phyloP scores from a whole-genome alignment of 192 early-diverging fungal species.

The Entomortierella chlamydospora region DNA sequence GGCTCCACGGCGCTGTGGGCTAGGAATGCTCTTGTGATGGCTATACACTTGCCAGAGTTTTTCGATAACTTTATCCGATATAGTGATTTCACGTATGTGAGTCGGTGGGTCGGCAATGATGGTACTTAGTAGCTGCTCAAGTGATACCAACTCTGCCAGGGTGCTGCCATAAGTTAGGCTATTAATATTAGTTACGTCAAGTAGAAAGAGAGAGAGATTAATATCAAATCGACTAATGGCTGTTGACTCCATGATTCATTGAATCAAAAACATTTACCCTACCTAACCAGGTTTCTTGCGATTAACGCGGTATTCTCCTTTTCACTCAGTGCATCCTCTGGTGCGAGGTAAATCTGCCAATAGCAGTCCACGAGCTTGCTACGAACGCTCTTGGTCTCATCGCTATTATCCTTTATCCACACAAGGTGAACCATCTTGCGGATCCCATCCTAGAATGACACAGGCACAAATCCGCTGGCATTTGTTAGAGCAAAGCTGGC shows the following conservation, averaged over 20 bases:
- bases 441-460: slow-evolving; percentile 76
- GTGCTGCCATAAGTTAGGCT: slow-evolving; percentile 88
- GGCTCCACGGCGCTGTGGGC: slow-evolving; percentile 84
- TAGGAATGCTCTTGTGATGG: slow-evolving; percentile 71
- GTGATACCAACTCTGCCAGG: slow-evolving; percentile 92
- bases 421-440: slow-evolving; percentile 96
- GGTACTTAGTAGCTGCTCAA: slow-evolving; percentile 90
- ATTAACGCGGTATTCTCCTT: slow-evolving; percentile 73
- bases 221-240: neutral
- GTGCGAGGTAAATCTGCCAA: slow-evolving; percentile 80
- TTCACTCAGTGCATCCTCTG: slow-evolving; percentile 60
- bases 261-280: neutral
- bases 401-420: slow-evolving; percentile 79
- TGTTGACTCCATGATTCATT: too few relatives aligned
- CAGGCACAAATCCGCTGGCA: too few relatives aligned
- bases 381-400: slow-evolving; percentile 80
- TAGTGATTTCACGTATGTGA: slow-evolving; percentile 52
- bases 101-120: slow-evolving; percentile 71
- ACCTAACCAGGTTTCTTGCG: slow-evolving; percentile 77
- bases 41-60: slow-evolving; percentile 88
- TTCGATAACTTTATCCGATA: slow-evolving; percentile 75
- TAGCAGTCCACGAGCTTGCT: slow-evolving; percentile 84
- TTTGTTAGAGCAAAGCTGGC: too few relatives aligned
- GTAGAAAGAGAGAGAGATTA: neutral
- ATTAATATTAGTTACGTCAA: neutral